Conservation (phyloP, 768 basidiomycete genomes). For the Candolleomyces eurysporus region DNA sequence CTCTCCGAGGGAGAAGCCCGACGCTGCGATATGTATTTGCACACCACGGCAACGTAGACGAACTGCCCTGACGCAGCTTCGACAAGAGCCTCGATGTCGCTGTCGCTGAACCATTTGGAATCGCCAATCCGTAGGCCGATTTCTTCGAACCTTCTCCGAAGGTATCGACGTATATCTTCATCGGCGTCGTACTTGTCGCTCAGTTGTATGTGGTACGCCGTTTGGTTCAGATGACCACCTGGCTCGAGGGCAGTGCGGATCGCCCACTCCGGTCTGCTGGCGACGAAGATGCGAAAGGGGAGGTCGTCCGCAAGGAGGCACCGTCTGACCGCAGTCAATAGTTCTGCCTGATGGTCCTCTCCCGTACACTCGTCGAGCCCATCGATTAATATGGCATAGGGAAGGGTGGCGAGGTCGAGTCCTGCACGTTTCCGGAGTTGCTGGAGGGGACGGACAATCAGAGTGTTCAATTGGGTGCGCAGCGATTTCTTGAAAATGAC, state of each 20-base stretch:
- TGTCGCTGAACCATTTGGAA: background rate
- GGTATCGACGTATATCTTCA: background rate
- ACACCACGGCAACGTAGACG: slow-evolving; percentile 1
- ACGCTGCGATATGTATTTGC: background rate
- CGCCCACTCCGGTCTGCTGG: background rate
- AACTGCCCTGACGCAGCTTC: slow-evolving; percentile 1
- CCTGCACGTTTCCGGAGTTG: too few species aligned
- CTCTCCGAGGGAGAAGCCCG: background rate
- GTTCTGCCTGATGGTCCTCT: background rate
- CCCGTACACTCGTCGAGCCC: slow-evolving; percentile 1
- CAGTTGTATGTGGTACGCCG: background rate
- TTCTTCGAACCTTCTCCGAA: background rate
- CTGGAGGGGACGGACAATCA: background rate
- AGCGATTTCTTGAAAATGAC: background rate
- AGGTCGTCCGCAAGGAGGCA: background rate
- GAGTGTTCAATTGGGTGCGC: background rate
- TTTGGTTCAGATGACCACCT: background rate
- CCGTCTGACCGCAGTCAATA: background rate
- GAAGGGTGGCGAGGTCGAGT: background rate
- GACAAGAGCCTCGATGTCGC: background rate
- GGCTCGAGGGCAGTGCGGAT: background rate
- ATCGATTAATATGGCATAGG: slow-evolving; percentile 1
- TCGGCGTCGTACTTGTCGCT: background rate
- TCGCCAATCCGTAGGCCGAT: background rate
- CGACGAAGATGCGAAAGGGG: slow-evolving; percentile 1